phyloP scores from a whole-genome alignment of 352 stramenopile genomes.

The Albugo laibachii region DNA sequence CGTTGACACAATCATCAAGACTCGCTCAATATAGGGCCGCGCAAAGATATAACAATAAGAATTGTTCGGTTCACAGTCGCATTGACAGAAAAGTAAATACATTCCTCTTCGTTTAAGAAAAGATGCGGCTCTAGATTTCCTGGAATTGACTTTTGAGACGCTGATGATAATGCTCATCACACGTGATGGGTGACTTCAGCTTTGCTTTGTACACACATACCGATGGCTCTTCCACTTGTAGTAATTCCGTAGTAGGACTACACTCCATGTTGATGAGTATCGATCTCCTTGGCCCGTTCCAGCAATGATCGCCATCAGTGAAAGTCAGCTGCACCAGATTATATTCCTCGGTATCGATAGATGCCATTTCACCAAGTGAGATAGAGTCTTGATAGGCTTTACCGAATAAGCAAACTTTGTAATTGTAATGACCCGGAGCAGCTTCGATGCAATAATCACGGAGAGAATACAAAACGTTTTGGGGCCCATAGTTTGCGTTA shows the following conservation, averaged over 20 bases:
- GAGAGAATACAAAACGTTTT: slow-evolving; percentile 44
- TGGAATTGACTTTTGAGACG: too few species aligned
- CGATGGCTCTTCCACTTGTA: slow-evolving; percentile 55
- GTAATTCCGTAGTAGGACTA: slow-evolving; percentile 34
- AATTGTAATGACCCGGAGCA: slow-evolving; percentile 58
- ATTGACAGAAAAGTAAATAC: too few species aligned
- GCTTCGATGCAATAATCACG: slow-evolving; percentile 51
- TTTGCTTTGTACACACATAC: slow-evolving; percentile 76
- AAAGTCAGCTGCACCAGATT: slow-evolving; percentile 26
- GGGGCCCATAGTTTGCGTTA: slow-evolving; percentile 32
- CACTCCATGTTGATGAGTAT: slow-evolving; percentile 60
- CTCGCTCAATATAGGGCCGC: too few species aligned
- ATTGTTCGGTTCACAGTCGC: too few species aligned
- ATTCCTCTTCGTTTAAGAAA: too few species aligned
- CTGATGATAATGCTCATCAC: slow-evolving; percentile 7
- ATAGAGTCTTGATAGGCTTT: slow-evolving; percentile 61
- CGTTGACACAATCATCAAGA: too few species aligned
- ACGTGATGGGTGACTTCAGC: slow-evolving; percentile 58
- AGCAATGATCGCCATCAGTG: slow-evolving; percentile 55
- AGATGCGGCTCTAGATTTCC: too few species aligned
- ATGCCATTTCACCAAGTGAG: slow-evolving; percentile 49
- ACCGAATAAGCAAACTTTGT: slow-evolving; percentile 74
- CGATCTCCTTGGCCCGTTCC: slow-evolving; percentile 71
- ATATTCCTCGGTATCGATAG: slow-evolving; percentile 6
- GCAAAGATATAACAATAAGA: too few species aligned